Evolutionary conservation across 805 yeast species (phyloP), one percentile per base, ranked within the genome.

Genomic region (Ogataea pilisensis): DNA sequence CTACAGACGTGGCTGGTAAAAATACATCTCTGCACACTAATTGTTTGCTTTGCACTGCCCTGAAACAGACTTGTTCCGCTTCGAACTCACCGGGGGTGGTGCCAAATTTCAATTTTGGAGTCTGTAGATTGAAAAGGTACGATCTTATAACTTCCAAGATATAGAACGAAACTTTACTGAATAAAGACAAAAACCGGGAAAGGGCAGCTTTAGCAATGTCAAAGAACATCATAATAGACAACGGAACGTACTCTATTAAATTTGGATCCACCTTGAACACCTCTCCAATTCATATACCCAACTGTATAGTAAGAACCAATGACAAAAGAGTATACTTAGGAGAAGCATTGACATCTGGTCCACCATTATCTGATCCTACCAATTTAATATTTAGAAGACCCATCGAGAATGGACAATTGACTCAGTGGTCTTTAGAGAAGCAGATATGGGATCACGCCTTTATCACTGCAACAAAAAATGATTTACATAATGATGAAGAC

Each of bases 401-500:
- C 0, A 78, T 79, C 42, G 96, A 89, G 48, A 80, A 82, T 50
- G 97, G 97, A 3, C 95, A 90, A 50, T 66, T 93, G 38, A 79
- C 82, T 0, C 86, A 91, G 29, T 93, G 98, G 99, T 95, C 87
- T 48, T 66, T 85, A 2, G 89, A 93, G 57, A 84, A 83, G 53
- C 82, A 83, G 18, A 74, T 93, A 2, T 93, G 98, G 99, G 98
- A 93, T 60, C 78, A 83, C 49, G 73, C 82, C 5, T 70, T 88
- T 57, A 35, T 48, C 4, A 29, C 31, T 14, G 5, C 18, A 16
- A 73, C 69, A 34, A 71, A 51, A 26, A 35, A 50, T 26, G 64
- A 69, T 49, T 7, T 19, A 6, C 27, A 26, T 18, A 44, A 44
- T 13, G 64, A 63, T 25, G 56, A 62, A 41, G 75, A 70, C 4